Conservation (phyloP, 108 stramenopile genomes). For the Skeletonema grethae region DNA sequence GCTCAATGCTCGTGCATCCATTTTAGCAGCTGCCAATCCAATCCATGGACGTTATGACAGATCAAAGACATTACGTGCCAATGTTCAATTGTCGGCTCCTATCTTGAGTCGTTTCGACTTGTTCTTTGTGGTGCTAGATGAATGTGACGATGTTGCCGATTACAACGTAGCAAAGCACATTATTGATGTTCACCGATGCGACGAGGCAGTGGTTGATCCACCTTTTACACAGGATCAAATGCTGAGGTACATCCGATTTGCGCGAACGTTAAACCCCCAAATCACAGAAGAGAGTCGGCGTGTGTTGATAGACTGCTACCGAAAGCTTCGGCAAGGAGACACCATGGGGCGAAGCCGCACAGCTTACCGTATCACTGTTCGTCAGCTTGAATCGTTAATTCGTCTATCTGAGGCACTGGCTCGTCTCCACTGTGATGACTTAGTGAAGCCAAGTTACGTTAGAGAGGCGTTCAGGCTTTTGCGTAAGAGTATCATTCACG, state of each 20-base stretch:
- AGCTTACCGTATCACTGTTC: conserved; percentile 98
- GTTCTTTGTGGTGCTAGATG: conserved; percentile 98
- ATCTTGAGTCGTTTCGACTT: conserved; percentile 99
- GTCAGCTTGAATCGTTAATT: conserved; percentile 98
- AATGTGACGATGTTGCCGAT: conserved; percentile 94
- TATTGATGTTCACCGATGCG: conserved; percentile 88
- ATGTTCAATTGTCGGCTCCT: conserved; percentile 94
- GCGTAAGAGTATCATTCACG: conserved; percentile 94
- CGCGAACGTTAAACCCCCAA: conserved; percentile 88
- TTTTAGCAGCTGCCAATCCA: conserved; percentile 99
- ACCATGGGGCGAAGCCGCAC: conserved; percentile 90
- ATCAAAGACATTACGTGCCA: conserved; percentile 94
- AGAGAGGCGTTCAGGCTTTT: conserved; percentile 95
- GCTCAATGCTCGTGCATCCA: conserved; percentile 97
- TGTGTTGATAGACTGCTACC: conserved; percentile 96
- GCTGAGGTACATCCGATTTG: conserved; percentile 95
- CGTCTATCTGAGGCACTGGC: conserved; percentile 97
- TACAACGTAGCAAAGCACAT: conserved; percentile 94
- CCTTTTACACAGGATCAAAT: conserved; percentile 90
- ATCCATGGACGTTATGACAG: conserved; percentile 98
- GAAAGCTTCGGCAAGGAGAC: conserved; percentile 94
- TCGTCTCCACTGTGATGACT: conserved; percentile 90
- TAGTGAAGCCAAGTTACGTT: conserved; percentile 87
- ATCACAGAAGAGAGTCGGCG: conserved; percentile 84
- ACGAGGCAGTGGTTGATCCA: conserved; percentile 65